Evolutionary conservation across 768 basidiomycete species (phyloP).

Genomic region (Kwoniella heveanensis): DNA sequence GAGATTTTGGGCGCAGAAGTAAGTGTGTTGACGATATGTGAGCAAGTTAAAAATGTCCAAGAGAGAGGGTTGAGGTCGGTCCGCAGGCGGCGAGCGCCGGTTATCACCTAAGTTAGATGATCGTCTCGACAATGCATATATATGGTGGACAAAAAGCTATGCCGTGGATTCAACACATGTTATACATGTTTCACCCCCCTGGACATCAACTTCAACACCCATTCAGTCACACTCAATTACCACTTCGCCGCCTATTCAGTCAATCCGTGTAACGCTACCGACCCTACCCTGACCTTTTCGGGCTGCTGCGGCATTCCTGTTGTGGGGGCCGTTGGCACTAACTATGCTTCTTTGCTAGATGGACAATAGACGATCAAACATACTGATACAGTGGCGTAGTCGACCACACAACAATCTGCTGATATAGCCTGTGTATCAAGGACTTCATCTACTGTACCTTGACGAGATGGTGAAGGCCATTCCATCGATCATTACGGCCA

Average conservation of each 20-base stretch:
- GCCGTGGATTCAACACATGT: background rate
- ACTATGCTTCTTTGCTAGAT: background rate
- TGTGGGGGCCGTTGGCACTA: no score
- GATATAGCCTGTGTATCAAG: background rate
- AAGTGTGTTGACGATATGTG: no score
- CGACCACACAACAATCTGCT: background rate
- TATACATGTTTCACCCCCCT: conserved; percentile 4
- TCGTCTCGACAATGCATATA: no score
- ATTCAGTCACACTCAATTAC: background rate
- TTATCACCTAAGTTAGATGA: no score
- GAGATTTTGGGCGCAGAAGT: background rate
- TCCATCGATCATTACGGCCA: no score
- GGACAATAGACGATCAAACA: background rate
- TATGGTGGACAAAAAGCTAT: background rate
- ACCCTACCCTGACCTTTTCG: background rate
- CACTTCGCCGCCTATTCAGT: background rate
- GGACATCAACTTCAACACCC: conserved; percentile 8
- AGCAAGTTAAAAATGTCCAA: background rate
- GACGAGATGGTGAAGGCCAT: no score
- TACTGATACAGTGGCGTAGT: background rate
- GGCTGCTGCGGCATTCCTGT: no score
- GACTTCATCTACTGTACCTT: background rate
- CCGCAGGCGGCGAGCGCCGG: background rate
- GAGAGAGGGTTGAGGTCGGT: no score
- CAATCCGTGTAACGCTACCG: background rate